A percentile compares a stretch with the other conserved stretches of the same genome.
These are phyloP conservation scores for Sporopachydermia quercuum DNA, from an alignment of 805 yeast species.

Conservation along the genomic window DNA sequence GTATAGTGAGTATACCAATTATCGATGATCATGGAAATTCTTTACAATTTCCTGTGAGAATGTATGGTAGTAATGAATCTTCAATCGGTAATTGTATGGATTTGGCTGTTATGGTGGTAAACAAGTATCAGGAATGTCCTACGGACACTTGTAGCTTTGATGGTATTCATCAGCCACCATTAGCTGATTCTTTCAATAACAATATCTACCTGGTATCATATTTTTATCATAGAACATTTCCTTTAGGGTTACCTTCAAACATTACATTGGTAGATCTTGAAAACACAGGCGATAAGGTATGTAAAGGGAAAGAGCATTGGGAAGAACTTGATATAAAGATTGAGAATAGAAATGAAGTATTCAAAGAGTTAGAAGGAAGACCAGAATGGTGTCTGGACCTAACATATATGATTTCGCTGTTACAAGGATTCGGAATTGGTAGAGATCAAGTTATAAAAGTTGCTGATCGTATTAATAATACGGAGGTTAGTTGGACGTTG, in stretches of 20 bases:
- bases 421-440: neutral
- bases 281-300: neutral
- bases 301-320: neutral
- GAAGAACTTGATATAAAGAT: neutral
- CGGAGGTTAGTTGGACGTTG: neutral
- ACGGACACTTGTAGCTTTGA: neutral
- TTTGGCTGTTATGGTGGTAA: neutral
- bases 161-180: neutral
- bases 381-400: conserved; percentile 1
- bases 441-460: neutral
- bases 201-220: neutral
- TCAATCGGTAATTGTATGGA: neutral
- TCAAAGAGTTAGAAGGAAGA: neutral
- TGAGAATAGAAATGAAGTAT: neutral
- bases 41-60: neutral
- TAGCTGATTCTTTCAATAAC: neutral
- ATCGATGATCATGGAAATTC: neutral
- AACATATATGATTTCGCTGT: neutral
- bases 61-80: neutral
- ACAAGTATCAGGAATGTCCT: neutral
- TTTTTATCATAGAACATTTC: neutral
- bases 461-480: neutral
- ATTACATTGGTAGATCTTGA: neutral
- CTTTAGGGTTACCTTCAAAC: neutral
- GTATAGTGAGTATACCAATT: neutral